Evolutionary conservation across 495 filamentous ascomycete genomes (phyloP), one percentile per base, ranked within the genome.

Genomic region (Echria macrotheca): DNA sequence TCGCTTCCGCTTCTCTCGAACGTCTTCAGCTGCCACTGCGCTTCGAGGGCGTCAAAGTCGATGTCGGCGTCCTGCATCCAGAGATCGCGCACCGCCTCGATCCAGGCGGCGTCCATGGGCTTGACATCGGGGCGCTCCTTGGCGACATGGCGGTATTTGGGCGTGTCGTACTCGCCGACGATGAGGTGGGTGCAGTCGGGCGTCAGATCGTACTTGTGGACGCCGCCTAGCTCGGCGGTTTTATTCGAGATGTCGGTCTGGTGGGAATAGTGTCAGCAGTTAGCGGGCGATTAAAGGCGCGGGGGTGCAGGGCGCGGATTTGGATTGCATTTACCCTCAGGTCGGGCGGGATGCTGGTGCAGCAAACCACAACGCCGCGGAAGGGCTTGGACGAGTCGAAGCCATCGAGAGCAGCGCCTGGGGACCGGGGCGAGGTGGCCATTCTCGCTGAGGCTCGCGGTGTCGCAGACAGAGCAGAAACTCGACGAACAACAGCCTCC

Each of bases 61-160:
- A 88, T 85, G 22, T 91, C 87, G 44, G 77, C 80, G 31, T 86
- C 94, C 44, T 83, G 67, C 46, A 91, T 82, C 94, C 93, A 98
- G 31, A 79, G 73, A 43, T 81, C 68, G 10, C 89, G 80, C 15
- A 96, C 81, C 21, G 88, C 89, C 39, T 91, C 80, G 42, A 98
- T 75, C 88, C 88, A 98, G 60, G 79, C 78, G 23, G 84, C 79
- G 33, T 74, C 75, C 66, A 98, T 77, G 40, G 88, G 86, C 47
- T 78, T 80, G 55, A 98, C 82, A 62, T 98, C 93, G 26, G 82
- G 76, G 23, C 93, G 78, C 62, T 91, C 86, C 52, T 82, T 89
- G 18, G 93, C 93, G 58, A 96, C 91, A 68, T 93, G 96, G 59
- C 83, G 85, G 72, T 98, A 98, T 65, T 98, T 98, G 11, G 84